Base-by-base conservation (phyloP, 2,329 filamentous ascomycete genomes). In the Aspergillus tamarii region DNA sequence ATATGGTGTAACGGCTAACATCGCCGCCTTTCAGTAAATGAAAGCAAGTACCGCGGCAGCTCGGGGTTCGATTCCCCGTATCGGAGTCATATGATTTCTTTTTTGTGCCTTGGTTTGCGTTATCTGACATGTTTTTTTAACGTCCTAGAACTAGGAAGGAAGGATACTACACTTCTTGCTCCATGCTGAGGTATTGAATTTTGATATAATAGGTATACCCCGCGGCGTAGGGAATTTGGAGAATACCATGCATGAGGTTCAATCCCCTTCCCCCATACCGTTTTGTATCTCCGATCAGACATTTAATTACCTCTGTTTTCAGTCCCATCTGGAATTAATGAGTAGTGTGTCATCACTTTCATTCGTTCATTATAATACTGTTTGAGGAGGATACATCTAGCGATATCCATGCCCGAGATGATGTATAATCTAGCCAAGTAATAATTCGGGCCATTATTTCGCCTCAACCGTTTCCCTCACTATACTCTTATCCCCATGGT, bases 1-100 rank as follows among this genome's bases (percentile, higher is more conserved):
- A 64, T 63, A 59, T 63, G 61, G 61, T 63, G 61, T 63, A 63
- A 63, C 61, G 61, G 61, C 46, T 60, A 63, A 63, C 61, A 63
- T 63, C 57, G 50, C 28, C 57, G 61, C 52, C 57, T 63, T 63
- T 63, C 61, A 63, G 32, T 21, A 3, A 36, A 23, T 52, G 45
- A 57, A 34, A 50, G 28, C 41, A 43, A 36, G 28, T 46, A 19
- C 19, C 61, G 56, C 61, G 61, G 28, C 50, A 60, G 61, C 61
- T 63, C 61, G 61, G 61, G 61, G 61, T 63, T 63, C 61, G 61
- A 63, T 63, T 63, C 61, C 61, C 61, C 61, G 61, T 59, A 63
- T 63, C 61, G 61, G 61, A 63, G 57, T 43, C 4, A 32, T 5
- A 12, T 34, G n/a, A 32, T 48, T 34, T 23, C 36, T 50, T 55